These are phyloP conservation scores for Magnaporthiopsis poae DNA, from an alignment of 2,329 filamentous ascomycete species.

Conservation along the genomic window DNA sequence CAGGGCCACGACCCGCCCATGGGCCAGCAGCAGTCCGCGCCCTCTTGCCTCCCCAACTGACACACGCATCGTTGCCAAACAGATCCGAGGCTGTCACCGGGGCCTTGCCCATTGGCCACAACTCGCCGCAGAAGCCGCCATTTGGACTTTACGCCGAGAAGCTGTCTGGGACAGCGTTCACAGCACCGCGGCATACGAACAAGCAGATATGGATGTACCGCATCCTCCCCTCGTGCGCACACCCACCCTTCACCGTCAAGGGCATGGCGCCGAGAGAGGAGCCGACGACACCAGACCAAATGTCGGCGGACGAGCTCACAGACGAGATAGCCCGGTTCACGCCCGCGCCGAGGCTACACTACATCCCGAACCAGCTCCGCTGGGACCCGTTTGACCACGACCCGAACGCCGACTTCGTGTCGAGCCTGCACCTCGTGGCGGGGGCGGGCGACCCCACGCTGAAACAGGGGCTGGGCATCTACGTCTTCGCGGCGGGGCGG, in stretches of 20 bases:
- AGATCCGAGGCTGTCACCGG: constrained; percentile 68
- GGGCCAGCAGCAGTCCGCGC: not conserved
- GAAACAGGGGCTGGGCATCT: constrained; percentile 59
- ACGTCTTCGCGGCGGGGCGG: constrained; percentile 59
- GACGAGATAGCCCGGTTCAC: not conserved
- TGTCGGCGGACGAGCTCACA: not conserved
- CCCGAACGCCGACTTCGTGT: constrained; percentile 31
- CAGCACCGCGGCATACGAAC: constrained; percentile 56
- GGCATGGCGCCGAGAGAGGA: constrained; percentile 23
- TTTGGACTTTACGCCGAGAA: constrained; percentile 74
- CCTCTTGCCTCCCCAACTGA: not conserved
- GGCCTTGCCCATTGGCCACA: constrained; percentile 63
- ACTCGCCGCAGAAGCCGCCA: constrained; percentile 71
- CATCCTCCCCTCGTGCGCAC: constrained; percentile 54
- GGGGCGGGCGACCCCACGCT: constrained; percentile 62
- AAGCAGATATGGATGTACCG: constrained; percentile 64
- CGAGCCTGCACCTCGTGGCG: constrained; percentile 49
- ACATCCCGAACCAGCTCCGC: constrained; percentile 61
- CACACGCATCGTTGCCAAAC: not conserved
- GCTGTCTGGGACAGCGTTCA: constrained; percentile 62
- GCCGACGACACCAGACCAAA: not conserved
- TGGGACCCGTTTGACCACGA: constrained; percentile 57
- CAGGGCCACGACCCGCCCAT: not conserved
- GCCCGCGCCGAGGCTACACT: constrained; percentile 32
- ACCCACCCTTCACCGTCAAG: constrained; percentile 42